A percentile compares a stretch with the other conserved stretches of the same genome.
Conservation (phyloP, 345 rosid genomes). For the Carallia brachiata region DNA sequence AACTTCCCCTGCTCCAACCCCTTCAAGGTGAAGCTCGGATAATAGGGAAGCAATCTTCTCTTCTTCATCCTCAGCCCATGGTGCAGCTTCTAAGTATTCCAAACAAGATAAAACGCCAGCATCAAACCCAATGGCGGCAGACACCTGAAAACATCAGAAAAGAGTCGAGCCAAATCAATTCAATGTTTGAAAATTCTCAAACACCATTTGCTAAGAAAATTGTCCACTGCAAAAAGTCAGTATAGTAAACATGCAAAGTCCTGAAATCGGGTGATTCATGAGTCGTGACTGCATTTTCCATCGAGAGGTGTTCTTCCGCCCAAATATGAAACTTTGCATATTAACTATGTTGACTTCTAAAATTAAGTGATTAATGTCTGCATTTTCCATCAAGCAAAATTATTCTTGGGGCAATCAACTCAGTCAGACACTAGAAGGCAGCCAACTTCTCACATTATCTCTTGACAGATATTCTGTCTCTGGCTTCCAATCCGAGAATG, state of each 20-base stretch:
- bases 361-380: not conserved
- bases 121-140: slow-evolving; percentile 94
- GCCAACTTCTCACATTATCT: slow-evolving; percentile 9
- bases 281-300: not conserved
- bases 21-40: slow-evolving; percentile 84
- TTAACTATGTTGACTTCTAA: too few species aligned
- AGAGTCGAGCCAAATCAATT: slow-evolving; percentile 9
- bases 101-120: slow-evolving; percentile 94
- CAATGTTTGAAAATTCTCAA: slow-evolving; percentile 7
- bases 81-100: slow-evolving; percentile 98
- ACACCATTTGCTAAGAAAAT: not conserved
- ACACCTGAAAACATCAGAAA: slow-evolving; percentile 57
- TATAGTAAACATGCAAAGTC: not conserved
- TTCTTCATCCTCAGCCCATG: slow-evolving; percentile 99
- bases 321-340: too few species aligned
- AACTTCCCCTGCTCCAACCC: slow-evolving; percentile 91
- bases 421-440: not conserved
- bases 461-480: slow-evolving; percentile 8
- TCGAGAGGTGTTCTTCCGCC: too few species aligned
- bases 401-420: not conserved
- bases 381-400: too few species aligned
- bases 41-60: slow-evolving; percentile 78
- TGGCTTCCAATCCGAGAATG: slow-evolving; percentile 9
- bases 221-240: not conserved
- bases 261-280: not conserved